phyloP scores from a whole-genome alignment of 495 filamentous ascomycete genomes.

The Lichenothelia convexa region DNA sequence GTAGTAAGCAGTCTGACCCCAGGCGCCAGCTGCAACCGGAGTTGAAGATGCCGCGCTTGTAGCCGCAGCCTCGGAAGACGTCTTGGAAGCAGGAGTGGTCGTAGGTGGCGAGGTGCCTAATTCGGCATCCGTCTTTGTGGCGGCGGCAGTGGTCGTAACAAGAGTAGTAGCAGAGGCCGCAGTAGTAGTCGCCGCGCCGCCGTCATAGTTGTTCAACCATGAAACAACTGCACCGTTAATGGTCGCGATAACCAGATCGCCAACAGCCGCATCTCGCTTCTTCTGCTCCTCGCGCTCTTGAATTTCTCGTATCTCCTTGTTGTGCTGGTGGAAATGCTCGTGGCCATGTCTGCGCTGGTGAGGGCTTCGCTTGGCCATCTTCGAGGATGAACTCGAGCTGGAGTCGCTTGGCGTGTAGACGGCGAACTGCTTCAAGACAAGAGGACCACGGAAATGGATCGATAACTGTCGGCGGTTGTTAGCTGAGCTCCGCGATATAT shows the following conservation, averaged over 20 bases:
- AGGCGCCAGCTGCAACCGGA: constrained; percentile 9
- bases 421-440: constrained; percentile 41
- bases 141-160: constrained; percentile 11
- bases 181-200: constrained; percentile 12
- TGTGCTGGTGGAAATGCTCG: constrained; percentile 17
- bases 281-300: constrained; percentile 3
- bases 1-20: constrained; percentile 36
- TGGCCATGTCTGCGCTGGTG: constrained; percentile 23
- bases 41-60: constrained; percentile 1
- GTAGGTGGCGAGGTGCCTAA: neutral
- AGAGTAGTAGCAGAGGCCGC: constrained; percentile 7
- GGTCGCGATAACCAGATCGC: constrained; percentile 32
- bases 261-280: constrained; percentile 12
- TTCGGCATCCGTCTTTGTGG: constrained; percentile 7
- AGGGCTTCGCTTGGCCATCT: constrained; percentile 13
- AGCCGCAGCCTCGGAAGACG: constrained; percentile 11
- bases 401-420: constrained; percentile 33
- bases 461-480: constrained; percentile 31
- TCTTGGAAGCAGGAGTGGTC: constrained; percentile 5
- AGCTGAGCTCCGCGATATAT: neutral
- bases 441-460: constrained; percentile 49
- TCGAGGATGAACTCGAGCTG: constrained; percentile 14
- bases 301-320: constrained; percentile 6
- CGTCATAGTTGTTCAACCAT: constrained; percentile 47
- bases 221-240: constrained; percentile 43